Base-by-base conservation (phyloP, 345 rosid genomes). In the Erucastrum elatum region DNA sequence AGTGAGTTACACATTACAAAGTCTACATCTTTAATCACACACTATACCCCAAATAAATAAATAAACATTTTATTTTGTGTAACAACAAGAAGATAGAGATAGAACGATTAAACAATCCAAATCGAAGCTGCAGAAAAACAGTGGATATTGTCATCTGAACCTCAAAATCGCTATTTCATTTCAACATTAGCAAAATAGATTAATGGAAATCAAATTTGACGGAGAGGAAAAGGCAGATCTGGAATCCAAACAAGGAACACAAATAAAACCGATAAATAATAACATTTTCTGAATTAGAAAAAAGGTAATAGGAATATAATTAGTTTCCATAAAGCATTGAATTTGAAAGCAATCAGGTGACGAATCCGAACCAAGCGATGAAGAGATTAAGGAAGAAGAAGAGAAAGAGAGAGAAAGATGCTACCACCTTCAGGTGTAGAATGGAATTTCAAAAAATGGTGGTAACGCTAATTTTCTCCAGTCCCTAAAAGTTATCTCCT, bases 401-500 rank as follows among this genome's bases (percentile, higher is more conserved):
- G 68, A 68, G n/a, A 25, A 25, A 69, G 17, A 60, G 5, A 39
- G 30, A 56, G 29, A 60, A 35, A 30, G 60, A 62, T 66, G 51
- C 1, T 74, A 68, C 75, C 13, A 60, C 56, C 56, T 49, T 49
- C 56, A 56, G 33, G 29, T 30, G 25, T 8, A 35, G 49, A n/a
- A 34, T 33, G 2, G 74, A 79, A 27, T 60, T 17, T 4, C n/a
- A 9, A 15, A 51, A 70, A 10, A 63, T 21, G 61, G 70, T 0
- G 64, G 53, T 29, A 74, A 79, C 74, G 69, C 74, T 25, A 67
- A 72, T 53, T n/a, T 31, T 72, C 82, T 72, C 44, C 51, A 66
- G 66, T 67, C 69, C 82, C 82, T 72, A 49, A 78, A 60, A 73
- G 51, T 41, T 41, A 41, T 68, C 66, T 74, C 68, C 82, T 68